Base-by-base conservation (phyloP, 192 early-diverging fungal genomes). In the Borealophlyctis nickersoniae region DNA sequence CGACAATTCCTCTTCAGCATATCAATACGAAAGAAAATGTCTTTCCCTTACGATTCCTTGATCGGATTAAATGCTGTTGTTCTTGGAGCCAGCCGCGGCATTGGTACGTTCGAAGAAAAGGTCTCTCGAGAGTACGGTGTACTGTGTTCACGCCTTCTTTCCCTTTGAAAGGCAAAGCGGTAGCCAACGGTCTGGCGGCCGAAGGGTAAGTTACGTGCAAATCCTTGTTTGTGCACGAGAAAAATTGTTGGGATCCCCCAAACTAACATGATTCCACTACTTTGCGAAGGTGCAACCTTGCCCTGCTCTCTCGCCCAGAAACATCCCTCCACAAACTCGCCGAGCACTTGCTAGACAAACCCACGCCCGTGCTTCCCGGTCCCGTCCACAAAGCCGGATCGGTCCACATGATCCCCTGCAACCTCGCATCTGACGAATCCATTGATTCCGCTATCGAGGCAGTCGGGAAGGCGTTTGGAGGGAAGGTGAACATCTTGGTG, bases 41-140 rank as follows among this genome's bases (percentile, higher is more conserved):
- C n/a, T n/a, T n/a, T n/a, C n/a, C n/a, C n/a, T n/a, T n/a, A 45
- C 19, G 39, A 45, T 19, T 45, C 39, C 9, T 19, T 45, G 7
- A 7, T 13, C 7, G 39, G 39, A 45, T 19, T 45, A 19, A 45
- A 45, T 45, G 58, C 58, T n/a, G 27, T 59, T 2, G 58, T 59
- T 59, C n/a, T 33, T 2, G 58, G 58, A 39, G 3, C 58, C 23
- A 59, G 58, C 36, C 13, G 58, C 16, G 58, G 58, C 11, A 59
- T 59, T 16, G 58, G 58, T 39, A 29, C 19, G 39, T n/a, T n/a
- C n/a, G n/a, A n/a, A n/a, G n/a, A n/a, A n/a, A n/a, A n/a, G 39
- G 19, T 45, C 39, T 19, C 7, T 45, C 39, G 9, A 13, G 9
- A 45, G 9, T 45, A 13, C 39, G 7, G 9, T 45, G 7, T 45